phyloP scores from a whole-genome alignment of 257 asterid genomes.

The Fraxinus anomala region DNA sequence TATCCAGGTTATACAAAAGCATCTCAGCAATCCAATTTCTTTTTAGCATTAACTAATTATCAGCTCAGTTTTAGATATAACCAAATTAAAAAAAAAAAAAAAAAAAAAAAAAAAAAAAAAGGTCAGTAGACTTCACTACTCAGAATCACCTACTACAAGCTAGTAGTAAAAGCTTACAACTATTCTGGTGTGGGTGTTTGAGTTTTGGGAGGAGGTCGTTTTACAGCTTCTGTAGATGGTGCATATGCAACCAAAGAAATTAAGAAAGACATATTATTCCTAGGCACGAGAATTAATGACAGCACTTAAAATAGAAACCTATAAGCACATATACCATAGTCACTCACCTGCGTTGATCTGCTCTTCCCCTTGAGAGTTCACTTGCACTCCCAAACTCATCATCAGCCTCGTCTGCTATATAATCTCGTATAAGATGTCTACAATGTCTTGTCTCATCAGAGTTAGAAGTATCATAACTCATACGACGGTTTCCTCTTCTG shows the following conservation, averaged over 20 bases:
- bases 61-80: too few relatives aligned
- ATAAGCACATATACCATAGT: neutral
- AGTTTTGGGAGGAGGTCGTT: neutral
- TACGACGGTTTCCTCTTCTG: slow-evolving; percentile 58
- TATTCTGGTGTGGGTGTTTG: neutral
- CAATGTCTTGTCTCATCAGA: too few relatives aligned
- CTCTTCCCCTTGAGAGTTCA: slow-evolving; percentile 55
- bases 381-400: slow-evolving; percentile 57
- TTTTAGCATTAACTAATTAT: too few relatives aligned
- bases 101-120: too few relatives aligned
- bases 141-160: neutral
- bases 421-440: too few relatives aligned
- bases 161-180: neutral
- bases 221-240: neutral
- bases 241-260: neutral
- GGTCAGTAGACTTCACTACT: too few relatives aligned
- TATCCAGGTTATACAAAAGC: too few relatives aligned
- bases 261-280: neutral
- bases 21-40: too few relatives aligned
- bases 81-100: too few relatives aligned
- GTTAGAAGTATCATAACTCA: slow-evolving; percentile 63
- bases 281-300: neutral
- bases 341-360: slow-evolving; percentile 62
- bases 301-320: neutral
- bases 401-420: slow-evolving; percentile 55